Conservation (phyloP, 495 filamentous ascomycete genomes). For the Chaetomium tenue region DNA sequence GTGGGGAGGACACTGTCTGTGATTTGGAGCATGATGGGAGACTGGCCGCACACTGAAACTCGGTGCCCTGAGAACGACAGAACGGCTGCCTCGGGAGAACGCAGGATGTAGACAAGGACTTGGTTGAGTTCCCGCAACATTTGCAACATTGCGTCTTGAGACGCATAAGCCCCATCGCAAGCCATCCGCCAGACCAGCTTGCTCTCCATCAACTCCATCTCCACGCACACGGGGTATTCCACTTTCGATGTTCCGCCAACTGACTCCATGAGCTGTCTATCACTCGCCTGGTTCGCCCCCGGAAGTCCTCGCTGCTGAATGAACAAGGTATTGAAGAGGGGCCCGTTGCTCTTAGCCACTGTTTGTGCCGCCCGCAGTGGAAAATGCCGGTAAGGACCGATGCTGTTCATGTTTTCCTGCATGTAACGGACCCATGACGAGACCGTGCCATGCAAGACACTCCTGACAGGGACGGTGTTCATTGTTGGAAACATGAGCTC, state of each 20-base stretch:
- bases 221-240: slow-evolving; percentile 77
- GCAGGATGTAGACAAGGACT: slow-evolving; percentile 54
- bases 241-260: slow-evolving; percentile 59
- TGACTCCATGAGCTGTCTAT: slow-evolving; percentile 46
- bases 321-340: slow-evolving; percentile 67
- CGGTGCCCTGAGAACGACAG: slow-evolving; percentile 49
- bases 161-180: slow-evolving; percentile 56
- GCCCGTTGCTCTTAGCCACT: slow-evolving; percentile 33
- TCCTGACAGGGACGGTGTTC: slow-evolving; percentile 69
- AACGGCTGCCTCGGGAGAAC: slow-evolving; percentile 45
- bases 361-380: slow-evolving; percentile 62
- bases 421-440: slow-evolving; percentile 62
- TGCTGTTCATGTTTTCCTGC: slow-evolving; percentile 57
- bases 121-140: slow-evolving; percentile 56
- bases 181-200: slow-evolving; percentile 66
- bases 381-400: slow-evolving; percentile 60
- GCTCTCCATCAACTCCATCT: slow-evolving; percentile 62
- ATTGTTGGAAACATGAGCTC: slow-evolving; percentile 72
- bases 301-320: slow-evolving; percentile 55
- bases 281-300: not conserved
- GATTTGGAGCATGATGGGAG: not conserved
- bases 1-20: no score
- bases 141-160: slow-evolving; percentile 36
- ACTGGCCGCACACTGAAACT: slow-evolving; percentile 56
- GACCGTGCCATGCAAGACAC: slow-evolving; percentile 60